These are phyloP conservation scores for Tinospora cordifolia DNA, from an alignment of 164 flowering plant genomes.

Conservation along the genomic window DNA sequence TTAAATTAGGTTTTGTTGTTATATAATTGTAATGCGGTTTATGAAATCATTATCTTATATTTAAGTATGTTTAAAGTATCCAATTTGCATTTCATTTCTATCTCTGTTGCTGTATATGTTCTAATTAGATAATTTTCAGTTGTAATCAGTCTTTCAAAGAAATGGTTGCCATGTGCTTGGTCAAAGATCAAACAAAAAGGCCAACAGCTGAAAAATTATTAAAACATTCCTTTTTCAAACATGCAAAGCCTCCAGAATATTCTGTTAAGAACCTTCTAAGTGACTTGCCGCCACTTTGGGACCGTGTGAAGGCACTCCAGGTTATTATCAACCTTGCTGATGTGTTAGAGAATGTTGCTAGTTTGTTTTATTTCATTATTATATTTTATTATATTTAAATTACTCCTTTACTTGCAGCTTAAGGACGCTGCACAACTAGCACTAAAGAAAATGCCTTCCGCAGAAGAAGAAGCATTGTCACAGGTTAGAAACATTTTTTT, in stretches of 20 bases:
- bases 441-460: constrained; percentile 91
- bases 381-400: constrained; percentile 7
- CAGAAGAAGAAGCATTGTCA: constrained; percentile 94
- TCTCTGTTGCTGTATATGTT: constrained; percentile 16
- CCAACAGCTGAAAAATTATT: too few species aligned
- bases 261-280: constrained; percentile 66
- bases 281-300: constrained; percentile 90
- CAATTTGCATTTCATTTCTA: constrained; percentile 2
- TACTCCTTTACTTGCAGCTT: constrained; percentile 38
- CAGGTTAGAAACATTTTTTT: constrained; percentile 45
- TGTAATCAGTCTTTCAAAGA: constrained; percentile 94
- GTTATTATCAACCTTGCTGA: constrained; percentile 28
- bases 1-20: too few species aligned
- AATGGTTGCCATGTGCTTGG: constrained; percentile 99
- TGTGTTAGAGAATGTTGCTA: constrained; percentile 3
- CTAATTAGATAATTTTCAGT: constrained; percentile 56
- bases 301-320: constrained; percentile 91
- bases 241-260: too few species aligned
- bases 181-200: constrained; percentile 97
- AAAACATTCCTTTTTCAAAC: too few species aligned
- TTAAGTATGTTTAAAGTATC: neutral
- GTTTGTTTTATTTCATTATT: constrained; percentile 3
- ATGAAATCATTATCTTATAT: neutral
- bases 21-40: too few species aligned
- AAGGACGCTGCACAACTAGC: constrained; percentile 97